Conservation (phyloP, 1,284 basidiomycete genomes). For the Apiotrichum akiyoshidainum region DNA sequence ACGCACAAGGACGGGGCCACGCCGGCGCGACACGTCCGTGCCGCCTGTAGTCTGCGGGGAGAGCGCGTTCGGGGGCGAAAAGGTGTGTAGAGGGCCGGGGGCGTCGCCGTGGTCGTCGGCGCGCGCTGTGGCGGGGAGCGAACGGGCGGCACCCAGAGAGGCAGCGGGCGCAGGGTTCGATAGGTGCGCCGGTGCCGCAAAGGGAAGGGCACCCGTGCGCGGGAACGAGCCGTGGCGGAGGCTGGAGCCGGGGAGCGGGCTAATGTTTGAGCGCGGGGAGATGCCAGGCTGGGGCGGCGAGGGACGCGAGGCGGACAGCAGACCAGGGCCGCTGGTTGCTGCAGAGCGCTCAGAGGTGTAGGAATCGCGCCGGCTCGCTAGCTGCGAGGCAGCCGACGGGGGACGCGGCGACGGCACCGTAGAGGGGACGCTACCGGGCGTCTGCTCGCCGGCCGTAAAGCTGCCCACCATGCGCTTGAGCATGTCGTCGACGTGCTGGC, state of each 20-base stretch:
- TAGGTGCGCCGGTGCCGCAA: not conserved
- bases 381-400: not conserved
- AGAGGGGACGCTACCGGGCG: not conserved
- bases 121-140: not conserved
- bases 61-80: slow-evolving; percentile 8
- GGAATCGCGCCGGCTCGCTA: slow-evolving; percentile 1
- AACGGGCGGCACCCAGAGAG: not conserved
- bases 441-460: slow-evolving; percentile 7
- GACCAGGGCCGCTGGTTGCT: not conserved
- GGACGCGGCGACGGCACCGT: not conserved
- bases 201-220: not conserved
- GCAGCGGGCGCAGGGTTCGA: not conserved
- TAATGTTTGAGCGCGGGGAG: not conserved
- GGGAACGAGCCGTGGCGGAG: slow-evolving; percentile 4
- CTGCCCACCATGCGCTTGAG: slow-evolving; percentile 44
- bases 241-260: not conserved
- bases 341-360: not conserved
- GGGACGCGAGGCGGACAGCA: slow-evolving; percentile 8
- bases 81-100: not conserved
- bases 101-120: not conserved
- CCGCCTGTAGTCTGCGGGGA: slow-evolving; percentile 40
- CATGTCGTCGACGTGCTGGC: slow-evolving; percentile 44
- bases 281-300: not conserved
- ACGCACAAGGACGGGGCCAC: slow-evolving; percentile 47
- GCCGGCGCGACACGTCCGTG: slow-evolving; percentile 15